Base-by-base conservation (phyloP, 345 rosid species). In the Camelina hispida region DNA sequence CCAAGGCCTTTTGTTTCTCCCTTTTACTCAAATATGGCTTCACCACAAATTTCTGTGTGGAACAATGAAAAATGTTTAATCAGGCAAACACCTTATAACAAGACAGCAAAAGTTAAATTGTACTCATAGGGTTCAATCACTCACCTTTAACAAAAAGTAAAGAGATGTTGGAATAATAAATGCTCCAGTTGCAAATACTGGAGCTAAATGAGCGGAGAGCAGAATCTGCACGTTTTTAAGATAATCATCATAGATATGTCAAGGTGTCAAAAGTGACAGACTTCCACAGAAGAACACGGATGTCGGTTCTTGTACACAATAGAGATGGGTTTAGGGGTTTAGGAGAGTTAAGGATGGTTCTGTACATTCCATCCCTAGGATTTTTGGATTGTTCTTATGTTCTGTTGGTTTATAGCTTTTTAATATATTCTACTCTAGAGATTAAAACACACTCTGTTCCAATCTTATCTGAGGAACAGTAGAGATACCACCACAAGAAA, bases 101-200 rank as follows among this genome's bases (percentile, higher is more conserved):
- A 56, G 65, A 52, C 46, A 68, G 70, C 18, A 58, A 32, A 40
- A 30, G 58, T 25, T 15, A 23, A 23, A 62, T 63, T 65, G 34
- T 74, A 38, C 16, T 48, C 44, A 22, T 32, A 12, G 60, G 65
- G 44, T 48, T n/a, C 30, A 61, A 46, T 37, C 38, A 52, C 66
- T 71, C 75, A 92, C 99, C 98, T 96, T 89, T n/a, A 93, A 84
- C 77, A 87, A 73, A 75, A 96, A 88, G 93, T 86, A 96, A 50
- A 86, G 54, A 43, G 99, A 93, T 71, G 96, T 82, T 48, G 98
- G 99, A 75, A 96, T 54, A 57, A 89, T 23, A 57, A 96, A 87
- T 18, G 97, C 98, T 81, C 98, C 95, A 13, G 89, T 76, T 22
- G 91, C 94, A 70, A 96, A 85, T 44, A 83, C 38, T 58, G 89